These are phyloP conservation scores for Ploettnerulaceae sp. DNA, from an alignment of 2,329 filamentous ascomycete species.

Conservation along the genomic window DNA sequence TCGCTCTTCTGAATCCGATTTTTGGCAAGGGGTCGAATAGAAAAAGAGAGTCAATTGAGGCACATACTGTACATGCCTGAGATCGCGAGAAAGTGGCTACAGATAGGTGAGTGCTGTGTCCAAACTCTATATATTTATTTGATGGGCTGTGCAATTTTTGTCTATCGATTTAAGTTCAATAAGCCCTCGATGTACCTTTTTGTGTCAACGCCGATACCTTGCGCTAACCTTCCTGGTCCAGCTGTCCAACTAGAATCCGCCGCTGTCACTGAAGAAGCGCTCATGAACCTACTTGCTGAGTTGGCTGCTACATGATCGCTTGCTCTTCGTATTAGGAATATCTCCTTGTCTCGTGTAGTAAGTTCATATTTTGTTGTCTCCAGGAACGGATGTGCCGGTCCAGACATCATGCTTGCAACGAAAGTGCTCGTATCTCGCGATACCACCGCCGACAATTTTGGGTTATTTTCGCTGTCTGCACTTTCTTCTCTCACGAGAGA, in stretches of 20 bases:
- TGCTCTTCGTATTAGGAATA: conserved; percentile 55
- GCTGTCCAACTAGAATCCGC: conserved; percentile 44
- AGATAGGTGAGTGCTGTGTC: too few species aligned
- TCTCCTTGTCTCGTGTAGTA: conserved; percentile 46
- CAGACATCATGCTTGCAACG: conserved; percentile 21
- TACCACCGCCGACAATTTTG: not conserved
- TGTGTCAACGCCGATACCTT: conserved; percentile 74
- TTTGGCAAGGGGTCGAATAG: too few species aligned
- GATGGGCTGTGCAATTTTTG: not conserved
- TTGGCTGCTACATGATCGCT: conserved; percentile 44
- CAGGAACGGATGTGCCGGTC: conserved; percentile 31
- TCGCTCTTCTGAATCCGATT: conserved; percentile 48
- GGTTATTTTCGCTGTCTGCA: conserved; percentile 1
- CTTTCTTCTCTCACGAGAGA: conserved; percentile 14
- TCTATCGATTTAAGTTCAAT: conserved; percentile 47
- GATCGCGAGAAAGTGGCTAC: too few species aligned
- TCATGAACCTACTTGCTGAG: conserved; percentile 18
- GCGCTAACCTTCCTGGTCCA: conserved; percentile 56
- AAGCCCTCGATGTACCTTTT: conserved; percentile 69
- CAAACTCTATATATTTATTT: too few species aligned
- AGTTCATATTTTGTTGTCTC: conserved; percentile 9
- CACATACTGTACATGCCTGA: too few species aligned
- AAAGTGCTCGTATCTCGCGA: conserved; percentile 18
- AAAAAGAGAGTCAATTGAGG: not conserved
- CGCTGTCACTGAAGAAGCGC: conserved; percentile 29